These are phyloP conservation scores for Cladosporium sp. DNA, from an alignment of 2,329 filamentous ascomycete species.

Conservation along the genomic window DNA sequence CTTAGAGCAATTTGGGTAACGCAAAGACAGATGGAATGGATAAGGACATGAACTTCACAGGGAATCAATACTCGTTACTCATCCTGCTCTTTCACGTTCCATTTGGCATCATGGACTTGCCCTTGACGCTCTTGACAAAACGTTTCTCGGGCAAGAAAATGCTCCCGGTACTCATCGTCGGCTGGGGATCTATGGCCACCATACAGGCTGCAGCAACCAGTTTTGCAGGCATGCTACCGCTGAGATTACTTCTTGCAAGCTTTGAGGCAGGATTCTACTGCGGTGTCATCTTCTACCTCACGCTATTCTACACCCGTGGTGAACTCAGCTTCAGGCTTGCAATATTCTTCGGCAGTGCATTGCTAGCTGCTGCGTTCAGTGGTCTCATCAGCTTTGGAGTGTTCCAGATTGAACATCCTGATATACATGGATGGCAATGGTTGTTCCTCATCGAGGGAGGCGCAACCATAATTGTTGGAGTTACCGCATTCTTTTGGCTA, in stretches of 20 bases:
- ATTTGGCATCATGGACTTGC: constrained; percentile 51
- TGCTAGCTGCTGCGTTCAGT: constrained; percentile 44
- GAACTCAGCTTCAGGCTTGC: constrained; percentile 48
- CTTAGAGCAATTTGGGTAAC: constrained; percentile 50
- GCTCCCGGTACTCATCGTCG: constrained; percentile 47
- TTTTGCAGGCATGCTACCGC: constrained; percentile 51
- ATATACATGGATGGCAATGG: constrained; percentile 51
- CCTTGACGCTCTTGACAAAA: constrained; percentile 52
- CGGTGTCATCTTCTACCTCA: constrained; percentile 55
- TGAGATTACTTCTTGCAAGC: constrained; percentile 51
- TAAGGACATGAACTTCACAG: constrained; percentile 45
- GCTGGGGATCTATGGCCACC: constrained; percentile 52
- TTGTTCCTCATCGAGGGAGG: constrained; percentile 46
- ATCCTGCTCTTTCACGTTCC: constrained; percentile 55
- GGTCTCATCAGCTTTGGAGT: constrained; percentile 46
- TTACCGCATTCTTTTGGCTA: constrained; percentile 38
- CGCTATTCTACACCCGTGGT: constrained; percentile 48
- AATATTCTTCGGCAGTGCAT: constrained; percentile 47
- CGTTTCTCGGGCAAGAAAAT: constrained; percentile 47
- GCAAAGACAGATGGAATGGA: constrained; percentile 53
- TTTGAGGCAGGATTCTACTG: constrained; percentile 58
- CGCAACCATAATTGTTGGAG: constrained; percentile 38
- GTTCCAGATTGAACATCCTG: constrained; percentile 50
- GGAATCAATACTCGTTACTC: constrained; percentile 47
- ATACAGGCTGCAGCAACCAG: constrained; percentile 51